phyloP scores from a whole-genome alignment of 2,329 filamentous ascomycete species.

The Cyphellophora attinorum region DNA sequence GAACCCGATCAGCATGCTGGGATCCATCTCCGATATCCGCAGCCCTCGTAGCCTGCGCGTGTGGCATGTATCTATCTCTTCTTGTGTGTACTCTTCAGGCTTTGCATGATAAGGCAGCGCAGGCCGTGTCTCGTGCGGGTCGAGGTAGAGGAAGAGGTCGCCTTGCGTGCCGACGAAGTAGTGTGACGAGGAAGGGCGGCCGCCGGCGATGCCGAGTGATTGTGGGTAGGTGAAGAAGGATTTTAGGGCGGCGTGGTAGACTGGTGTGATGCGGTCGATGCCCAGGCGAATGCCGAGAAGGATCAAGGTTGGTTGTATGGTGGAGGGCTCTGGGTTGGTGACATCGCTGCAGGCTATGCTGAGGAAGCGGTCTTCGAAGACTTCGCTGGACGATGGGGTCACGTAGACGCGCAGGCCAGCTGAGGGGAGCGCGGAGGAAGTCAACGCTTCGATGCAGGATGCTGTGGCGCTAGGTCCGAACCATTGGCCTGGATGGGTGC shows the following conservation, averaged over 20 bases:
- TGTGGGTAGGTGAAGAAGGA: constrained; percentile 76
- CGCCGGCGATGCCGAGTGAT: constrained; percentile 91
- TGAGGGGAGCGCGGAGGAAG: constrained; percentile 51
- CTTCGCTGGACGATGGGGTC: constrained; percentile 79
- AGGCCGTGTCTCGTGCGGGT: constrained; percentile 78
- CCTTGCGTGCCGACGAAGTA: constrained; percentile 68
- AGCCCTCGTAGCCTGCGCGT: constrained; percentile 74
- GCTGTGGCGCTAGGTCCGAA: constrained; percentile 97
- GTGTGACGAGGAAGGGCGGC: constrained; percentile 81
- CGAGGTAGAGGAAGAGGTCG: constrained; percentile 81
- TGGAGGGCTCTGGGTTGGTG: constrained; percentile 16
- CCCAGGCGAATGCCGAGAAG: constrained; percentile 82
- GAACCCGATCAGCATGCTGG: constrained; percentile 94
- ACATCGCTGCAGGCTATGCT: constrained; percentile 53
- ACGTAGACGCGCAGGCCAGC: constrained; percentile 70
- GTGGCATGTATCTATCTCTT: constrained; percentile 77
- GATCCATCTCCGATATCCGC: constrained; percentile 87
- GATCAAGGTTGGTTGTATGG: constrained; percentile 76
- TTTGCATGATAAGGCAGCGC: constrained; percentile 57
- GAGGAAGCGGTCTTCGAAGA: constrained; percentile 85
- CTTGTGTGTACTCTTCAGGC: constrained; percentile 42
- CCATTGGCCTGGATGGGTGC: constrained; percentile 95
- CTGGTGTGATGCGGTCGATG: constrained; percentile 86
- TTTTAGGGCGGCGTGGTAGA: constrained; percentile 92
- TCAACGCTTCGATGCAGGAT: constrained; percentile 75